Evolutionary conservation across 1,139 yeast species (phyloP).

Genomic region (Hemisphaericaspora xylofermentans): DNA sequence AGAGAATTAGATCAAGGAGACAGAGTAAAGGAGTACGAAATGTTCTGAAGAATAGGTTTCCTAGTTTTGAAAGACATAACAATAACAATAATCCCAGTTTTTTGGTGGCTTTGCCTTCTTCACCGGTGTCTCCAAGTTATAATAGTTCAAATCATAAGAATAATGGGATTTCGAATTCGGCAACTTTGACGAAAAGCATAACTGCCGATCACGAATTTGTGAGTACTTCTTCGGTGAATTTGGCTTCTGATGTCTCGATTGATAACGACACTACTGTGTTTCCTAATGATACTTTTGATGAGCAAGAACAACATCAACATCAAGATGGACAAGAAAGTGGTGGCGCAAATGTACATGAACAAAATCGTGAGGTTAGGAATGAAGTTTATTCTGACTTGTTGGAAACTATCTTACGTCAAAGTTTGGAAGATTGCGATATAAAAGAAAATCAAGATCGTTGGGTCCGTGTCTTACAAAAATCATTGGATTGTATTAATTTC

Average conservation of each 20-base stretch:
- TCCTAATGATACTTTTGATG: neutral
- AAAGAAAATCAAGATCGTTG: conserved; percentile 44
- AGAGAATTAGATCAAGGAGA: conserved; percentile 61
- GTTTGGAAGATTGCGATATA: conserved; percentile 57
- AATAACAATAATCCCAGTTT: conserved; percentile 5
- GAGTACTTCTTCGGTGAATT: conserved; percentile 6
- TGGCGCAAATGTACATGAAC: neutral
- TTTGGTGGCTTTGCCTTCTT: neutral
- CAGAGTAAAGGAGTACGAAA: conserved; percentile 48
- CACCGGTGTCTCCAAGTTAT: conserved; percentile 6
- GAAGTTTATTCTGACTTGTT: conserved; percentile 24
- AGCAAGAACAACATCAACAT: no score
- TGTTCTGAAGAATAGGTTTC: conserved; percentile 27
- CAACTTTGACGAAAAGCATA: conserved; percentile 10
- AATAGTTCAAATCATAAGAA: neutral
- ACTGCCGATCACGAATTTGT: conserved; percentile 8
- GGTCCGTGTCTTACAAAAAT: conserved; percentile 26
- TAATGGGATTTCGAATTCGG: conserved; percentile 11
- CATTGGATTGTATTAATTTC: conserved; percentile 26
- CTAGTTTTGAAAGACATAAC: conserved; percentile 23
- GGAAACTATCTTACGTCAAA: conserved; percentile 54
- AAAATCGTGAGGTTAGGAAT: neutral
- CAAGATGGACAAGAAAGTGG: neutral
- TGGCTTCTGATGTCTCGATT: conserved; percentile 10
- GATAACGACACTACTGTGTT: neutral